Evolutionary conservation across 192 early-diverging fungal species (phyloP).

Genomic region (Geranomyces variabilis): DNA sequence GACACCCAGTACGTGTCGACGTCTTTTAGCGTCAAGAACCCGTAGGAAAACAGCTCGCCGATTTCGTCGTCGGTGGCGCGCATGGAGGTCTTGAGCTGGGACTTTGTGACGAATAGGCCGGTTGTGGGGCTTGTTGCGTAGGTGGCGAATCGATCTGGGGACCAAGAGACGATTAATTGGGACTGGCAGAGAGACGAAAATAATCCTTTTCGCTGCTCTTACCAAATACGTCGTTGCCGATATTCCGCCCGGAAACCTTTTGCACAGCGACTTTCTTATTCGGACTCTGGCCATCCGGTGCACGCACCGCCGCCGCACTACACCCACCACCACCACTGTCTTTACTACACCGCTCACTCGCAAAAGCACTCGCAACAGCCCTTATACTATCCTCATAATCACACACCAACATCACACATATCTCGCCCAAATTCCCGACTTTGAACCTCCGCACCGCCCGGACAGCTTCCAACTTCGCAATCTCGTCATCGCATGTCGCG

Average conservation of each 20-base stretch:
- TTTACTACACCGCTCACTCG: not conserved
- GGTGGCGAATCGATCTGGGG: constrained; percentile 1
- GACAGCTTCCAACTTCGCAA: not conserved
- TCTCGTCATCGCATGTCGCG: constrained; percentile 1
- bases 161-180: no score
- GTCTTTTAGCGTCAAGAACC: constrained; percentile 28
- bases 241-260: not conserved
- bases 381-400: constrained; percentile 19
- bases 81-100: not conserved
- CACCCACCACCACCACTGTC: not conserved
- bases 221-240: no score
- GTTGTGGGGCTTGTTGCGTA: not conserved
- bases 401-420: constrained; percentile 24
- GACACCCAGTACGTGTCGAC: constrained; percentile 26
- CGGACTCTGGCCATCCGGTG: not conserved
- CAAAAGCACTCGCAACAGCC: not conserved
- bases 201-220: not conserved
- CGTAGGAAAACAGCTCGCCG: constrained; percentile 8
- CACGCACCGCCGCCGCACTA: not conserved
- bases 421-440: constrained; percentile 21
- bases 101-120: not conserved
- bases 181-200: not conserved
- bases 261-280: not conserved
- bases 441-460: constrained; percentile 15
- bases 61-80: constrained; percentile 17